Evolutionary conservation across 768 basidiomycete species (phyloP).

Genomic region (Leucosporidium scottii): DNA sequence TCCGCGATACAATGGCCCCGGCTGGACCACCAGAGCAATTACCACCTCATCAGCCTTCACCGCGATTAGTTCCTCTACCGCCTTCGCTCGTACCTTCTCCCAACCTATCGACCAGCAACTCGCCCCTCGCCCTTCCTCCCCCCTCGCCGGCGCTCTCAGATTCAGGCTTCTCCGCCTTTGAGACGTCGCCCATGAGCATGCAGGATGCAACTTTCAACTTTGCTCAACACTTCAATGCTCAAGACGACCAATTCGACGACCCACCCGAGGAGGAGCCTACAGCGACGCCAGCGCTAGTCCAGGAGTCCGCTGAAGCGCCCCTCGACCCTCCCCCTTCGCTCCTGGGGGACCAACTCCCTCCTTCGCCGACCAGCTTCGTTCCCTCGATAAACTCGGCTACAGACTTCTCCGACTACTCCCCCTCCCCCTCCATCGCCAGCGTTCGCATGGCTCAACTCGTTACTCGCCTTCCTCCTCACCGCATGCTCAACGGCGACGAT

Average conservation of each 20-base stretch:
- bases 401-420: slow-evolving; percentile 13
- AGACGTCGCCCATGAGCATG: no score
- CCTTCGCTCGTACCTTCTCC: no score
- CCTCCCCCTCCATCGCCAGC: slow-evolving; percentile 14
- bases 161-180: no score
- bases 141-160: no score
- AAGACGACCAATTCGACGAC: neutral
- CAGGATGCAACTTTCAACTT: neutral
- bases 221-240: neutral
- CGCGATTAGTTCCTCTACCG: no score
- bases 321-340: neutral
- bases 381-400: slow-evolving; percentile 3
- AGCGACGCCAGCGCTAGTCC: neutral
- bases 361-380: slow-evolving; percentile 2
- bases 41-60: no score
- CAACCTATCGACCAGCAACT: no score
- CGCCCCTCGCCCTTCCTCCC: no score
- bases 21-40: no score
- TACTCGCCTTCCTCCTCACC: neutral
- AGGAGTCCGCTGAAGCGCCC: neutral
- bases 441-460: slow-evolving; percentile 22
- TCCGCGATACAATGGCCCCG: no score
- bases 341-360: neutral
- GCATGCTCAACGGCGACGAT: neutral
- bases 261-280: neutral